phyloP scores from a whole-genome alignment of 495 filamentous ascomycete genomes.

The Xylaria nigripes region DNA sequence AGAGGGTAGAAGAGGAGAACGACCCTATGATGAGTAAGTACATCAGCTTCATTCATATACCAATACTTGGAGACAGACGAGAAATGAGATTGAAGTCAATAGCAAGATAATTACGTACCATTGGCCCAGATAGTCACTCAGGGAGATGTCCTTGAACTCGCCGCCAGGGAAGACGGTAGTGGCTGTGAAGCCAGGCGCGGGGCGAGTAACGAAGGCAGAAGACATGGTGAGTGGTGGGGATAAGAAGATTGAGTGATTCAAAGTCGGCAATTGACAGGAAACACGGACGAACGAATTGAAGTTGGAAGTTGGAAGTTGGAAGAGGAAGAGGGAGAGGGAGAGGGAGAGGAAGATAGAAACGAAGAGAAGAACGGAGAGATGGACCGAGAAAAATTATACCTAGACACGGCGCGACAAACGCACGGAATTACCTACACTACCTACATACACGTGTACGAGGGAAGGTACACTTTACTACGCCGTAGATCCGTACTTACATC shows the following conservation, averaged over 20 bases:
- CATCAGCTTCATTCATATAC: background rate
- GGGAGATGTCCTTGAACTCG: slow-evolving; percentile 38
- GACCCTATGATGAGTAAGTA: slow-evolving; percentile 13
- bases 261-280: background rate
- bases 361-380: too few species aligned
- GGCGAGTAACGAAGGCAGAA: slow-evolving; percentile 43
- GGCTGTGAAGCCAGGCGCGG: slow-evolving; percentile 43
- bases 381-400: too few species aligned
- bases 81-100: background rate
- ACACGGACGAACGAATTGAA: background rate
- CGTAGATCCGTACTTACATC: too few species aligned
- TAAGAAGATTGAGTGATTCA: background rate
- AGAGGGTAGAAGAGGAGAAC: slow-evolving; percentile 27
- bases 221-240: slow-evolving; percentile 16
- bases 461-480: too few species aligned
- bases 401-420: too few species aligned
- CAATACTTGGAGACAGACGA: background rate
- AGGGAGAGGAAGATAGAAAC: background rate
- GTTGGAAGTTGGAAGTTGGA: too few species aligned
- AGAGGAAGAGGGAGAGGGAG: background rate
- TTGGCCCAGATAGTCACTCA: slow-evolving; percentile 24
- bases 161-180: slow-evolving; percentile 40
- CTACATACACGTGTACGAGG: too few species aligned
- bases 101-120: slow-evolving; percentile 17
- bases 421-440: too few species aligned